A percentile compares a stretch with the other conserved stretches of the same genome.
phyloP scores from a whole-genome alignment of 176 grass and related monocot genomes.

The Hsuehochloa calcarea region DNA sequence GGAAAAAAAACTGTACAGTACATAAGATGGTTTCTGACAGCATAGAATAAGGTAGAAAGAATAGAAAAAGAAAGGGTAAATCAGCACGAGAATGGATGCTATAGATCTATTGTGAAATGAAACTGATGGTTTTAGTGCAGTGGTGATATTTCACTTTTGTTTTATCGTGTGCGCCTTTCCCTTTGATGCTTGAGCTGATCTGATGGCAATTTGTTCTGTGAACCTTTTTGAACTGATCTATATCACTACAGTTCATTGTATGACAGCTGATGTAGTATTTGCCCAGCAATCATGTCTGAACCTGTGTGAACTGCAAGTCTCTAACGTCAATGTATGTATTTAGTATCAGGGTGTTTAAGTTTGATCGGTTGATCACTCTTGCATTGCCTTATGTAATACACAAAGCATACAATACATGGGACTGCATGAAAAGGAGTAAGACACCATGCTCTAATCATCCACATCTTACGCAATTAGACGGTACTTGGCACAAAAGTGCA shows the following conservation, averaged over 20 bases:
- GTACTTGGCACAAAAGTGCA: background rate
- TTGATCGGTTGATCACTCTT: background rate
- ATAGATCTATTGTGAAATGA: slow-evolving; percentile 16
- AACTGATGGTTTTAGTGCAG: background rate
- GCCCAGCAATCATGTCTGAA: too few relatives aligned
- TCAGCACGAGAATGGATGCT: background rate
- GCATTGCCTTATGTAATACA: background rate
- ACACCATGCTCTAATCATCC: too few relatives aligned
- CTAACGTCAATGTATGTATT: background rate
- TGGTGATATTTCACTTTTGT: background rate
- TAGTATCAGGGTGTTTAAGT: background rate
- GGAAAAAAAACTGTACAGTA: slow-evolving; percentile 22
- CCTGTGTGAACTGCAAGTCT: background rate
- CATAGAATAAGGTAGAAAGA: slow-evolving; percentile 20
- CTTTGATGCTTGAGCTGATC: background rate
- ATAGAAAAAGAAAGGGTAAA: background rate
- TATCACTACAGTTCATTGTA: background rate
- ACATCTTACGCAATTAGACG: background rate
- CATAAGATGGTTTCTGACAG: slow-evolving; percentile 7
- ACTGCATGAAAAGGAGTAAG: background rate
- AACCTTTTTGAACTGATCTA: background rate
- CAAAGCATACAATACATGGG: background rate
- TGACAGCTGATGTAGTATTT: background rate
- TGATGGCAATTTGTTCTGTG: background rate
- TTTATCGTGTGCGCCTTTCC: background rate